Evolutionary conservation across 306 rosid species (phyloP).

Genomic region (Medicago truncatula): MtrunA17r5.0-ANR NC_053044.1:35724001-35724500

Average conservation of each 20-base stretch:
- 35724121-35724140: constrained; percentile 76
- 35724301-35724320: constrained; percentile 7
- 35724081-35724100: constrained; percentile 55
- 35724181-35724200: constrained; percentile 57
- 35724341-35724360: no score
- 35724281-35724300: not conserved
- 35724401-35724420: no score
- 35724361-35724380: no score
- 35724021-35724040: constrained; percentile 48
- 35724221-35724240: not conserved
- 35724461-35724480: no score
- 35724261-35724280: not conserved
- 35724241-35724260: constrained; percentile 1
- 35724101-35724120: constrained; percentile 61
- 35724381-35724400: not conserved
- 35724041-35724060: no score
- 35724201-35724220: constrained; percentile 43
- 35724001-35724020: constrained; percentile 37
- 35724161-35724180: constrained; percentile 75
- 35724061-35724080: constrained; percentile 14
- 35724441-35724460: no score
- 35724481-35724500: no score
- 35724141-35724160: constrained; percentile 80
- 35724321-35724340: no score
- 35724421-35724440: no score